Percentiles rank a stretch among this genome's conserved stretches.
Conservation (phyloP, 805 yeast species). For the Schizosaccharomyces japonicus region DNA sequence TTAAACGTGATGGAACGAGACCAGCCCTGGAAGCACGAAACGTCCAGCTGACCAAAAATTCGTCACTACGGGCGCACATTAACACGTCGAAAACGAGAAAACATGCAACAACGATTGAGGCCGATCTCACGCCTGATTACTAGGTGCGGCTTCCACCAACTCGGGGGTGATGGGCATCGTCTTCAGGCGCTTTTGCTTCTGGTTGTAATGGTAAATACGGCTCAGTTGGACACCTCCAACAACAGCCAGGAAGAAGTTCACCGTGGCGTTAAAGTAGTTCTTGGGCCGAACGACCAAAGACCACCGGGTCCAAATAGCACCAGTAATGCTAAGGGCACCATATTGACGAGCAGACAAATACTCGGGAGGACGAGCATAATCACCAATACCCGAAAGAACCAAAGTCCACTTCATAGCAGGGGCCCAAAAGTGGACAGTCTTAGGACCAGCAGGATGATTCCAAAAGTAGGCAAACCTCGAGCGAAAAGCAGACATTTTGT, state of each 20-base stretch:
- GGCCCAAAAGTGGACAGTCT: slow-evolving; percentile 92
- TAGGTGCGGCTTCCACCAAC: too few relatives aligned
- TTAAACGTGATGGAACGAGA: too few relatives aligned
- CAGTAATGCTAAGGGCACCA: slow-evolving; percentile 62
- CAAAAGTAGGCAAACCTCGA: slow-evolving; percentile 1
- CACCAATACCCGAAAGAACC: slow-evolving; percentile 77
- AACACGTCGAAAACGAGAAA: too few relatives aligned
- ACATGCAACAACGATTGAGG: too few relatives aligned
- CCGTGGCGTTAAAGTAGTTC: slow-evolving; percentile 55
- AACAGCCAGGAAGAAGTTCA: slow-evolving; percentile 73
- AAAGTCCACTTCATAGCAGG: slow-evolving; percentile 62
- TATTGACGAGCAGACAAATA: slow-evolving; percentile 75
- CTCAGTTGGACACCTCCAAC: slow-evolving; percentile 70
- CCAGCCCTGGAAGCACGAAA: too few relatives aligned
- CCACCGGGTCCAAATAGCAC: slow-evolving; percentile 96
- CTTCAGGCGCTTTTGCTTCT: slow-evolving; percentile 1
- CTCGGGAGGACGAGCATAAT: slow-evolving; percentile 75
- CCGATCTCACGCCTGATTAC: too few relatives aligned
- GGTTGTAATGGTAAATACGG: slow-evolving; percentile 25
- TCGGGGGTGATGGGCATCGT: too few relatives aligned
- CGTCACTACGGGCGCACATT: too few relatives aligned
- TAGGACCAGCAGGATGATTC: slow-evolving; percentile 46
- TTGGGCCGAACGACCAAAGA: slow-evolving; percentile 78
- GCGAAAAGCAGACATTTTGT: too few relatives aligned
- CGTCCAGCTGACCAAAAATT: too few relatives aligned